Percentiles rank a stretch among this genome's conserved stretches.
phyloP scores from a whole-genome alignment of 352 stramenopile species.

The Globisporangium barbulae region DNA sequence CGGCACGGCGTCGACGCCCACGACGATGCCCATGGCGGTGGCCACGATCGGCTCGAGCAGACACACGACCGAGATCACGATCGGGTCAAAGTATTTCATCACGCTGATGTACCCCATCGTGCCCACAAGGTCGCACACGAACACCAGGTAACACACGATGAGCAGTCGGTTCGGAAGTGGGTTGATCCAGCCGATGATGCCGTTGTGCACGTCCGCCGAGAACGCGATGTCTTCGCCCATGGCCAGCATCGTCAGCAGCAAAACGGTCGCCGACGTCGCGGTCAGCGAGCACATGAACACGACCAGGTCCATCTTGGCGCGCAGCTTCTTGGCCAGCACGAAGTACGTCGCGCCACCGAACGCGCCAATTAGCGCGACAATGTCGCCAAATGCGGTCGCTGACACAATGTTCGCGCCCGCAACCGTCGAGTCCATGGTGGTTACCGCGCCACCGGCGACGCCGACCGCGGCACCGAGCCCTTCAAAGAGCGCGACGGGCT shows the following conservation, averaged over 20 bases:
- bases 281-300: constrained; percentile 66
- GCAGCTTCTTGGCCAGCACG: constrained; percentile 72
- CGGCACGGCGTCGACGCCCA: constrained; percentile 72
- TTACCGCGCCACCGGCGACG: constrained; percentile 66
- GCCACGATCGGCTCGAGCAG: constrained; percentile 87
- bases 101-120: constrained; percentile 90
- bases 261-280: constrained; percentile 40
- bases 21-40: constrained; percentile 65
- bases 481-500: constrained; percentile 62
- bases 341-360: constrained; percentile 77
- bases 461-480: constrained; percentile 64
- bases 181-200: constrained; percentile 85
- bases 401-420: constrained; percentile 39
- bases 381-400: constrained; percentile 49
- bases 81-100: constrained; percentile 93
- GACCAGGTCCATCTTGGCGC: constrained; percentile 65
- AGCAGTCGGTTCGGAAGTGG: constrained; percentile 47
- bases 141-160: constrained; percentile 79
- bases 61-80: constrained; percentile 86
- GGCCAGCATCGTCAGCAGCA: constrained; percentile 63
- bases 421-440: constrained; percentile 52
- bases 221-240: constrained; percentile 55
- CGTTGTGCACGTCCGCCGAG: constrained; percentile 56
- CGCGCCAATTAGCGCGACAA: constrained; percentile 66
- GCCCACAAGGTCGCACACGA: constrained; percentile 85